These are phyloP conservation scores for Trypanosoma vivax DNA, from an alignment of 208 protist species.

Conservation along the genomic window DNA sequence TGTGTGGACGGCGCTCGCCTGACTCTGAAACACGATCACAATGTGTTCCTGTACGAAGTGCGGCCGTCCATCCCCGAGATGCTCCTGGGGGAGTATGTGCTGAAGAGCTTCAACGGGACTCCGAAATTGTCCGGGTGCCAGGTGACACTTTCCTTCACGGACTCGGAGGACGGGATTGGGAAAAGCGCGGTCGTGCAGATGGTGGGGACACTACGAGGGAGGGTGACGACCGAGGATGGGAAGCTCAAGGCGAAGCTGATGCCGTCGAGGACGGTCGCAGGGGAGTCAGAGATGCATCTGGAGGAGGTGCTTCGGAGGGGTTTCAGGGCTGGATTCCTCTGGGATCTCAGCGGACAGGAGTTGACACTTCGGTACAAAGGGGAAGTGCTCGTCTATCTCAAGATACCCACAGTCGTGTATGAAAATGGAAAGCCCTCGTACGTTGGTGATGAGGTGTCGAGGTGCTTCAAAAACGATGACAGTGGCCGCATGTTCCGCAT, in stretches of 20 bases:
- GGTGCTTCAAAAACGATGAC: constrained; percentile 65
- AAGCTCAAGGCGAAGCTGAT: constrained; percentile 39
- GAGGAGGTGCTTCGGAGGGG: constrained; percentile 47
- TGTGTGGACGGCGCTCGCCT: constrained; percentile 27
- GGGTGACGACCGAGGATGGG: constrained; percentile 31
- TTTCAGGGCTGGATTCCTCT: constrained; percentile 49
- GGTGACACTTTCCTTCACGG: constrained; percentile 30
- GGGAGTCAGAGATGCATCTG: constrained; percentile 38
- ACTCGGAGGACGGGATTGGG: constrained; percentile 2
- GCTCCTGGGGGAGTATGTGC: constrained; percentile 51
- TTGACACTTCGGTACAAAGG: constrained; percentile 38
- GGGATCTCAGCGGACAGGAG: constrained; percentile 18
- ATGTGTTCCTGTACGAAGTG: constrained; percentile 34
- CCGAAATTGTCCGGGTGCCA: constrained; percentile 27
- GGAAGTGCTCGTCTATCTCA: constrained; percentile 35
- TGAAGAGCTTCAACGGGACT: constrained; percentile 45
- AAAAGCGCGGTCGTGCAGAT: constrained; percentile 19
- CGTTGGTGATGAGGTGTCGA: constrained; percentile 42
- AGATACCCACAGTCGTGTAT: constrained; percentile 20
- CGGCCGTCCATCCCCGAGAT: constrained; percentile 28
- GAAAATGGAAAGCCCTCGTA: constrained; percentile 38
- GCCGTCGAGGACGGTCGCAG: constrained; percentile 35
- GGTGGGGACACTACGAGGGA: constrained; percentile 40
- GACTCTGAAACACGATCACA: constrained; percentile 22
- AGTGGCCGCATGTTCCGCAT: constrained; percentile 55